Evolutionary conservation across 768 basidiomycete species (phyloP).

Genomic region (Mycena olivaceomarginata): DNA sequence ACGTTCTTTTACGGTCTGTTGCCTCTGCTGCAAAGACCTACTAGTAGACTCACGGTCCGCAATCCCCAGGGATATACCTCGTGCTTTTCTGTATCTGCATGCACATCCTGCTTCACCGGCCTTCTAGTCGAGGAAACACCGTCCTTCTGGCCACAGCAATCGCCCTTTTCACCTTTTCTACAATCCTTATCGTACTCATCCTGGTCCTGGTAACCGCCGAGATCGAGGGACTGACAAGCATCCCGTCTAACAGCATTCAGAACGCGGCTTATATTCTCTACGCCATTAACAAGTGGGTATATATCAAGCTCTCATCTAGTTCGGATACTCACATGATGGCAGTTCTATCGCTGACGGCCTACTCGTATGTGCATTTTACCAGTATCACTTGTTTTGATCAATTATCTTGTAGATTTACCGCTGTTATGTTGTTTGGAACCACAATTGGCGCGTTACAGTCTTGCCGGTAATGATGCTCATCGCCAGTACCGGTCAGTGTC

Average conservation of each 20-base stretch:
- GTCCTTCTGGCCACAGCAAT: slow-evolving; percentile 4
- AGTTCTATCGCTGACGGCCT: slow-evolving; percentile 12
- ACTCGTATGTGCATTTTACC: slow-evolving; percentile 9
- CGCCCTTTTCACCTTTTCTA: slow-evolving; percentile 12
- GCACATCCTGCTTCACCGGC: not conserved
- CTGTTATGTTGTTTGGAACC: rapidly evolving
- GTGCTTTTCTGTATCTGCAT: slow-evolving; percentile 9
- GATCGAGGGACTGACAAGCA: slow-evolving; percentile 7
- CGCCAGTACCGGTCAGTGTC: too few relatives aligned
- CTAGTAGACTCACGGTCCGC: not conserved
- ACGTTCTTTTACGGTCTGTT: slow-evolving; percentile 7
- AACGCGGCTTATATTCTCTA: slow-evolving; percentile 2
- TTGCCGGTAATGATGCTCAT: too few relatives aligned
- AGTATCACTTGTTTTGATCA: slow-evolving; percentile 9
- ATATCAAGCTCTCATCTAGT: slow-evolving; percentile 4
- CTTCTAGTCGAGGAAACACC: slow-evolving; percentile 7
- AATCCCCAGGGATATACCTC: slow-evolving; percentile 5
- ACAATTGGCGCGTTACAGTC: too few relatives aligned
- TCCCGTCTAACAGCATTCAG: slow-evolving; percentile 10
- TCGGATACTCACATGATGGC: slow-evolving; percentile 8
- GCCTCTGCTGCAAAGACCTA: not conserved
- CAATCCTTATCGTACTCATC: slow-evolving; percentile 7
- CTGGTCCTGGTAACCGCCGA: slow-evolving; percentile 1
- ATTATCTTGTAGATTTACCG: slow-evolving; percentile 4
- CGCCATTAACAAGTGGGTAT: slow-evolving; percentile 12